Evolutionary conservation across 192 early-diverging fungal genomes (phyloP).

Genomic region (Backusella circina): DNA sequence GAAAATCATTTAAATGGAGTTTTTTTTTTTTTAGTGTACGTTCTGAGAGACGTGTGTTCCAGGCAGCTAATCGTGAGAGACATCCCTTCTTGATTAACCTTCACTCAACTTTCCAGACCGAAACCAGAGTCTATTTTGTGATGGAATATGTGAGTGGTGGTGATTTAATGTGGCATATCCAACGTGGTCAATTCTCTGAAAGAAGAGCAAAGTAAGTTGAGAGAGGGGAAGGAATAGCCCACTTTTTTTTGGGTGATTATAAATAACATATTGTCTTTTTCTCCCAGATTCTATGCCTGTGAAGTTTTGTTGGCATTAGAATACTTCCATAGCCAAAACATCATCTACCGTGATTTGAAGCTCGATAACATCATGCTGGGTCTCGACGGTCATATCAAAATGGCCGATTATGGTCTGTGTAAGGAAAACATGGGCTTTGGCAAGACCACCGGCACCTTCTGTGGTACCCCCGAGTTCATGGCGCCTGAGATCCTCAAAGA

Average conservation of each 20-base stretch:
- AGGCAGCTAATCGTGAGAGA: constrained; percentile 82
- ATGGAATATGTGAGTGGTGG: constrained; percentile 98
- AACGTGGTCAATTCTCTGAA: constrained; percentile 86
- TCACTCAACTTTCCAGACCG: constrained; percentile 94
- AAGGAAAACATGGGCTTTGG: constrained; percentile 52
- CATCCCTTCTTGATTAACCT: constrained; percentile 96
- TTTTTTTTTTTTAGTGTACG: constrained; percentile 46
- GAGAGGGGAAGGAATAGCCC: not conserved
- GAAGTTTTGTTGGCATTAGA: constrained; percentile 92
- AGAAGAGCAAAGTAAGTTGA: constrained; percentile 71
- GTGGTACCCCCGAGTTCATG: constrained; percentile 74
- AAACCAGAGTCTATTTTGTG: constrained; percentile 93
- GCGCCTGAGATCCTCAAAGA: constrained; percentile 60
- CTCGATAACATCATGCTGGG: constrained; percentile 93
- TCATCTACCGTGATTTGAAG: constrained; percentile 95
- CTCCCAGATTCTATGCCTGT: constrained; percentile 78
- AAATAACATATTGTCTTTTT: too few relatives aligned
- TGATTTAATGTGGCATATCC: constrained; percentile 98
- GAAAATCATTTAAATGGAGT: too few relatives aligned
- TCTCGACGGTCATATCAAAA: constrained; percentile 92
- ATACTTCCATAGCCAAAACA: constrained; percentile 92
- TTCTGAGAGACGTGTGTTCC: constrained; percentile 91
- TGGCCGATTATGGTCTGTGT: constrained; percentile 93
- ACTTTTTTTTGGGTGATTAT: too few relatives aligned
- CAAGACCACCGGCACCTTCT: constrained; percentile 47